Percentiles rank a stretch among this genome's conserved stretches.
Evolutionary conservation across 2,329 filamentous ascomycete species (phyloP).

Genomic region (Ceratocystiopsis brevicomis): DNA sequence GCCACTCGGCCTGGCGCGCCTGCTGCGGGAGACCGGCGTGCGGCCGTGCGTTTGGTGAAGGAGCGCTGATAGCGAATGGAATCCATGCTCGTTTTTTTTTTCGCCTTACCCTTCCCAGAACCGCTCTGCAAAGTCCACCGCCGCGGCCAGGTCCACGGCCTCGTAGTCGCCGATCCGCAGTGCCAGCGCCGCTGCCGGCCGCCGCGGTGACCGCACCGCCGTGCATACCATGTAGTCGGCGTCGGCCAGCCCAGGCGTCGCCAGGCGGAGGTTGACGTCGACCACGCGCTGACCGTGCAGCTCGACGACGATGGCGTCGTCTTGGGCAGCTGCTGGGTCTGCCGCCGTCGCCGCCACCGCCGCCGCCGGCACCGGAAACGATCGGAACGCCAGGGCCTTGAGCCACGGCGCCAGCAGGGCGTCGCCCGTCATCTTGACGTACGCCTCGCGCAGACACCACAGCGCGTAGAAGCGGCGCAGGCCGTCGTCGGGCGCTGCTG

Average conservation of each 20-base stretch:
- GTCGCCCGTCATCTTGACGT: constrained; percentile 68
- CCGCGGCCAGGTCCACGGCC: no score
- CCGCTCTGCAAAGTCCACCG: no score
- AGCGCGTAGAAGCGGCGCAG: constrained; percentile 56
- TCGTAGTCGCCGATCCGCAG: no score
- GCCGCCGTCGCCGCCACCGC: constrained; percentile 5
- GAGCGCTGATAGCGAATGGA: background rate
- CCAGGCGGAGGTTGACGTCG: constrained; percentile 24
- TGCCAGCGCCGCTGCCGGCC: constrained; percentile 16
- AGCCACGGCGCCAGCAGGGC: constrained; percentile 59
- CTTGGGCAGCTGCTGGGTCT: constrained; percentile 11
- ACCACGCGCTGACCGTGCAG: constrained; percentile 21
- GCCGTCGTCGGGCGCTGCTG: constrained; percentile 42
- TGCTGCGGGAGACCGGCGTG: constrained; percentile 3
- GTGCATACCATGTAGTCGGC: constrained; percentile 35
- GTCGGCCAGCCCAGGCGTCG: constrained; percentile 19
- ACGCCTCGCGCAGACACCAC: constrained; percentile 65
- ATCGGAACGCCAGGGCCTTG: constrained; percentile 46
- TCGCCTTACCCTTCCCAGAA: no score
- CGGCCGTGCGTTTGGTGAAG: constrained; percentile 1
- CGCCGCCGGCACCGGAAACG: constrained; percentile 35
- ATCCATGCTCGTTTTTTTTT: no score
- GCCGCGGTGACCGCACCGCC: constrained; percentile 24
- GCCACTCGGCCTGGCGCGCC: constrained; percentile 4
- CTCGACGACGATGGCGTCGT: constrained; percentile 18